Evolutionary conservation across 2,329 filamentous ascomycete genomes (phyloP).

Genomic region (Nannizzia gypsea): DNA sequence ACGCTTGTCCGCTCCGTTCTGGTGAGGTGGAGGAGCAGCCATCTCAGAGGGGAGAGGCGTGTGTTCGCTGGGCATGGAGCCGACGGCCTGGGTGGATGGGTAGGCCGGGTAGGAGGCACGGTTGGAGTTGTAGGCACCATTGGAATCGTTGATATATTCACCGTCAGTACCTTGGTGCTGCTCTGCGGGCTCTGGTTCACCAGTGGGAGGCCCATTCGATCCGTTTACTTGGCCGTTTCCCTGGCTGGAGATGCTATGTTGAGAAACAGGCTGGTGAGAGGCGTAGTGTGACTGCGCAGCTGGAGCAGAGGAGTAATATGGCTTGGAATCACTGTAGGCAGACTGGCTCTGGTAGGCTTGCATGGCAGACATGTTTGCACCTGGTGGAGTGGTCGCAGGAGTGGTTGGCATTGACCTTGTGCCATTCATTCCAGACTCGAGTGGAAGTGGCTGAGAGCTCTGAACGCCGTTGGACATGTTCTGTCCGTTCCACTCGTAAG

Average conservation of each 20-base stretch:
- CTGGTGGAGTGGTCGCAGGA: conserved; percentile 82
- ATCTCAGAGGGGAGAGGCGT: conserved; percentile 70
- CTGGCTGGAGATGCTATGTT: conserved; percentile 54
- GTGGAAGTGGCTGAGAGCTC: conserved; percentile 59
- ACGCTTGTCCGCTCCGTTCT: conserved; percentile 69
- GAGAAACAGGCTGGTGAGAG: conserved; percentile 47
- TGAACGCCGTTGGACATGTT: conserved; percentile 51
- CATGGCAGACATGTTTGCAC: conserved; percentile 56
- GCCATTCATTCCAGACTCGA: conserved; percentile 68
- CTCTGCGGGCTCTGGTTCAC: conserved; percentile 27
- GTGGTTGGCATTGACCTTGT: conserved; percentile 78
- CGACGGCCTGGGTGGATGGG: conserved; percentile 52
- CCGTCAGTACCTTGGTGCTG: conserved; percentile 48
- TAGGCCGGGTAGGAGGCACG: conserved; percentile 64
- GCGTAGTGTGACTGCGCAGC: conserved; percentile 56
- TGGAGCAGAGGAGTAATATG: conserved; percentile 63
- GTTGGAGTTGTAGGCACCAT: conserved; percentile 56
- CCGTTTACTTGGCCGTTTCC: conserved; percentile 43
- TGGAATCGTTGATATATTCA: conserved; percentile 79
- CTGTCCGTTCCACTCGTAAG: conserved; percentile 65
- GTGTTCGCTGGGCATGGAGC: conserved; percentile 58
- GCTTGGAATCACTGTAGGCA: conserved; percentile 65
- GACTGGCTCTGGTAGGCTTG: conserved; percentile 59
- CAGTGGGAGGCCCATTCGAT: conserved; percentile 48
- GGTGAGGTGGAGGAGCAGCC: conserved; percentile 60